Base-by-base conservation (phyloP, 768 basidiomycete genomes). In the Cyclocybe cylindracea region DNA sequence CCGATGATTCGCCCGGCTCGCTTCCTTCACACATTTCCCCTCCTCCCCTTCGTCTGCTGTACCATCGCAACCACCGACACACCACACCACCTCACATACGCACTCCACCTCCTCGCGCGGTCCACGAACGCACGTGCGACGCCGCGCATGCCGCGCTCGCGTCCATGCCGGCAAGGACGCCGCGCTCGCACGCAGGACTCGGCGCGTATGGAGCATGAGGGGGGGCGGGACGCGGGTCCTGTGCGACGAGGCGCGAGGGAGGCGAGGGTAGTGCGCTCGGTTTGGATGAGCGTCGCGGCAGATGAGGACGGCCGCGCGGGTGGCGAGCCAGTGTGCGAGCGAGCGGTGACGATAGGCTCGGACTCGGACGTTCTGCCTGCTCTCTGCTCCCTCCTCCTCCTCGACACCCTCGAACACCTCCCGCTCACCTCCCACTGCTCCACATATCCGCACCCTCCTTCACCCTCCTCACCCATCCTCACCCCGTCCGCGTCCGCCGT, bases 121-220 rank as follows among this genome's bases (percentile, higher is more conserved):
- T 73, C 72, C 29, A 87, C 66, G 56, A 88, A 84, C 7, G 86
- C 80, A 2, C 71, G 67, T 14, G 83, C 78, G 29, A 87, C 78
- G 8, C 86, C 86, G 70, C 76, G 77, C 0, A 82, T 82, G 39
- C 82, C 84, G 8, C 85, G 86, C 44, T 85, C 83, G 10, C 55
- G 52, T 80, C 74, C 63, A 86, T 76, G 14, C 66, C 67, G n/a
- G 62, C 66, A 10, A 84, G 59, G 44, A 86, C 68, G 18, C 65
- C 42, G 78, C 71, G 29, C 81, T 84, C 8, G 72, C 78, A 4
- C 60, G 55, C 31, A 82, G 65, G 7, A 89, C 7, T 74, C 75
- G 11, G 70, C 76, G 80, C 70, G 53, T 84, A 78, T 71, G 61
- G n/a, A 75, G 59, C 73, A 87, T 79, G 9, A 82, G 68, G 11